Conservation (phyloP, 257 asterid species). For the Capsicum pubescens region DNA sequence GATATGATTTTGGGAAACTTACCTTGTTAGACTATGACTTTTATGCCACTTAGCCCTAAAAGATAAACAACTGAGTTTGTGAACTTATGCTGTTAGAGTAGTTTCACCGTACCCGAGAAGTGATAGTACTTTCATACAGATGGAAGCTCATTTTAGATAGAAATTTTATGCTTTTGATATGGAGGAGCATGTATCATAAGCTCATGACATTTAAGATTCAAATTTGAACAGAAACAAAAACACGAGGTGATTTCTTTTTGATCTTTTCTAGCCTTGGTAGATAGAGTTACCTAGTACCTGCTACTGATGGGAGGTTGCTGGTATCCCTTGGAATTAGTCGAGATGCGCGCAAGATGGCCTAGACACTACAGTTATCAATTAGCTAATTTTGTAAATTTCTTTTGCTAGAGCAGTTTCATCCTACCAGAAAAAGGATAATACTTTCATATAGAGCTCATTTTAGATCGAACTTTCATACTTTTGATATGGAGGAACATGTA, state of each 20-base stretch:
- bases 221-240: too few relatives aligned
- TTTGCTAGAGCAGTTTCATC: too few relatives aligned
- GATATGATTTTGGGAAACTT: background rate
- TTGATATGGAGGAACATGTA: background rate
- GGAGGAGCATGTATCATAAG: background rate
- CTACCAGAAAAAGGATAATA: too few relatives aligned
- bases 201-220: too few relatives aligned
- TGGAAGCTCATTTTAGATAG: background rate
- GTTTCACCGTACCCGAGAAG: background rate
- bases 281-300: too few relatives aligned
- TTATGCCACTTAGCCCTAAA: background rate
- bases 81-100: background rate
- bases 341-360: too few relatives aligned
- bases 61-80: slow-evolving; percentile 4
- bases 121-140: background rate
- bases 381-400: too few relatives aligned
- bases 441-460: background rate
- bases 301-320: too few relatives aligned
- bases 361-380: too few relatives aligned
- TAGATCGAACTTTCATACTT: background rate
- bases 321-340: too few relatives aligned
- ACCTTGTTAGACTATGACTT: background rate
- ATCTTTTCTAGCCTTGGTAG: too few relatives aligned
- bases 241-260: too few relatives aligned
- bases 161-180: slow-evolving; percentile 3